A percentile compares a stretch with the other conserved stretches of the same genome.
These are phyloP conservation scores for Retiboletus flavoniger DNA, from an alignment of 1,284 basidiomycete genomes.

Conservation along the genomic window DNA sequence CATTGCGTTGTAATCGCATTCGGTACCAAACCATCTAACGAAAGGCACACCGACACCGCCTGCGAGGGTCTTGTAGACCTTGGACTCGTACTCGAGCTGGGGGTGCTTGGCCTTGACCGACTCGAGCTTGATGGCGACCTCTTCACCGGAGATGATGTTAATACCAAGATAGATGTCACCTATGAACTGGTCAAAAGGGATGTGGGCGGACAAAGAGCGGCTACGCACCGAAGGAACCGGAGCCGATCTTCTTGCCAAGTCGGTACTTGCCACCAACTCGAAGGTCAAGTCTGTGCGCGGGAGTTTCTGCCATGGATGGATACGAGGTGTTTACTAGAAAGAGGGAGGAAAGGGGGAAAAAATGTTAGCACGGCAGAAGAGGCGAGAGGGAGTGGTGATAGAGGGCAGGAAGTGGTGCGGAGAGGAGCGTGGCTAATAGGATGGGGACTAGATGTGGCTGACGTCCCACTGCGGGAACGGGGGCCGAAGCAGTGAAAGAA, in stretches of 20 bases:
- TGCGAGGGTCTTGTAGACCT: slow-evolving; percentile 95
- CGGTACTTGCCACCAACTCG: slow-evolving; percentile 98
- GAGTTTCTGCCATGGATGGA: slow-evolving; percentile 61
- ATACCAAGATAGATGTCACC: slow-evolving; percentile 99
- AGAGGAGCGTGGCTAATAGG: slow-evolving; percentile 17
- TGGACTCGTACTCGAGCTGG: slow-evolving; percentile 99
- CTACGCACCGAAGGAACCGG: slow-evolving; percentile 91
- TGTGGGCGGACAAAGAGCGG: background rate
- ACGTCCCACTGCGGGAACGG: slow-evolving; percentile 16
- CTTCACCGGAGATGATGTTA: slow-evolving; percentile 99
- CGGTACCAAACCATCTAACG: slow-evolving; percentile 97
- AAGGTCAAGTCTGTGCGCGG: slow-evolving; percentile 82
- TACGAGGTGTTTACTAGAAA: slow-evolving; percentile 14
- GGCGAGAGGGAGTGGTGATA: slow-evolving; percentile 7
- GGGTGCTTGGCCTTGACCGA: slow-evolving; percentile 99
- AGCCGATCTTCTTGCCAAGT: slow-evolving; percentile 99
- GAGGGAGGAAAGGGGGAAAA: slow-evolving; percentile 8
- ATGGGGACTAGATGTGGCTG: slow-evolving; percentile 26
- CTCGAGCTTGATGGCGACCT: slow-evolving; percentile 99
- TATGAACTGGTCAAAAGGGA: slow-evolving; percentile 31
- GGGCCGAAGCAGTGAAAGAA: background rate
- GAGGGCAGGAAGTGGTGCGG: slow-evolving; percentile 18
- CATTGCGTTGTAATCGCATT: slow-evolving; percentile 99
- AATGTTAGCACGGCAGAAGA: slow-evolving; percentile 3
- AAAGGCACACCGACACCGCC: slow-evolving; percentile 99